A percentile compares a stretch with the other conserved stretches of the same genome.
These are phyloP conservation scores for Tausonia pullulans DNA, from an alignment of 1,284 basidiomycete genomes.

Conservation along the genomic window DNA sequence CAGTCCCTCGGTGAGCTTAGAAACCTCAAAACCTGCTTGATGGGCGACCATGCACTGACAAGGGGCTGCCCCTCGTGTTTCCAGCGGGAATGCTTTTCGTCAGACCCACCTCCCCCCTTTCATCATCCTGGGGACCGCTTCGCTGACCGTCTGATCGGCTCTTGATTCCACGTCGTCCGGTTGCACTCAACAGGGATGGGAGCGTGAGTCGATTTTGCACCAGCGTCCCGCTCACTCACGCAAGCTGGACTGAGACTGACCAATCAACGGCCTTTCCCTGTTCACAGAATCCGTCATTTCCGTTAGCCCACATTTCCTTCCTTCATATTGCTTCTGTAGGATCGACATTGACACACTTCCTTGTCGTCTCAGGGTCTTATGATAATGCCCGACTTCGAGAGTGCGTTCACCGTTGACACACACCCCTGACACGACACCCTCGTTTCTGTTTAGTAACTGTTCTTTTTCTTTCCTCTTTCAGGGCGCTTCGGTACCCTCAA, in stretches of 20 bases:
- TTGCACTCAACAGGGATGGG: constrained; percentile 1
- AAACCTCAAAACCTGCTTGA: background rate
- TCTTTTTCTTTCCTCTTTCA: background rate
- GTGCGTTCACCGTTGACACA: background rate
- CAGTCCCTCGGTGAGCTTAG: constrained; percentile 11
- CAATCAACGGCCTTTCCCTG: too few species aligned
- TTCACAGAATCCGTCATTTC: constrained; percentile 14
- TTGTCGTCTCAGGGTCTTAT: constrained; percentile 15
- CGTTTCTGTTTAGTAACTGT: too few species aligned
- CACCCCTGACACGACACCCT: too few species aligned
- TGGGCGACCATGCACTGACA: background rate
- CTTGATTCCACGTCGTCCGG: background rate
- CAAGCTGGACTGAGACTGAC: too few species aligned
- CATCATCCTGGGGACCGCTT: background rate
- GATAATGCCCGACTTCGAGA: constrained; percentile 14
- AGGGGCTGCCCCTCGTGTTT: background rate
- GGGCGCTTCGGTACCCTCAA: constrained; percentile 10
- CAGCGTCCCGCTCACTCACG: too few species aligned
- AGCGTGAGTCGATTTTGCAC: background rate
- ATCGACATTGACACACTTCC: too few species aligned
- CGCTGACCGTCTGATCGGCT: background rate
- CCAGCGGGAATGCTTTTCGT: background rate
- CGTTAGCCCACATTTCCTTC: background rate
- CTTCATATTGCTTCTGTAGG: background rate
- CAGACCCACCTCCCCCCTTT: background rate